Conservation (phyloP, 768 basidiomycete genomes). For the Cystobasidium ongulense region DNA sequence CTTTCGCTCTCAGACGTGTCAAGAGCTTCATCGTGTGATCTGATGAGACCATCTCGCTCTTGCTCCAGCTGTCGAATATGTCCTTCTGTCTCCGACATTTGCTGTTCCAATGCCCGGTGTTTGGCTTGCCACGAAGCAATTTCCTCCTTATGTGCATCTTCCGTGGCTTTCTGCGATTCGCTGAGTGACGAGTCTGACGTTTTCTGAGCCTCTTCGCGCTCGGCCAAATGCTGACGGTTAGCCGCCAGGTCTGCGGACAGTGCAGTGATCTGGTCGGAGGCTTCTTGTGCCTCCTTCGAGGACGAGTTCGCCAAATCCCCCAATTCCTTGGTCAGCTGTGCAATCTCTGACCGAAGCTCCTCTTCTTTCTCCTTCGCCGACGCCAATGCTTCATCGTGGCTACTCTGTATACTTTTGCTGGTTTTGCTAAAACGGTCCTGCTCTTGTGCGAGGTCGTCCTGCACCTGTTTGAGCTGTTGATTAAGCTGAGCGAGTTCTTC, state of each 20-base stretch:
- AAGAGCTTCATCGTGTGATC: neutral
- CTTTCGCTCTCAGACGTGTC: conserved; percentile 22
- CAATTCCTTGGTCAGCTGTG: neutral
- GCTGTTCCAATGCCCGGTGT: neutral
- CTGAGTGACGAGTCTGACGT: neutral
- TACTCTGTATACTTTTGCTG: neutral
- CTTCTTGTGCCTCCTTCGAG: neutral
- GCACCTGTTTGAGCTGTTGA: neutral
- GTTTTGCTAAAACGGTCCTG: neutral
- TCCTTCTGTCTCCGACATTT: neutral
- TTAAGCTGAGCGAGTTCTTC: neutral
- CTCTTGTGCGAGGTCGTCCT: neutral
- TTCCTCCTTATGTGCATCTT: neutral
- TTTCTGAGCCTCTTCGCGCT: neutral
- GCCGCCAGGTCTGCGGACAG: neutral
- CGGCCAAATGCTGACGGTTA: neutral
- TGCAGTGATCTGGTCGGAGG: neutral
- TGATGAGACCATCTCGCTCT: neutral
- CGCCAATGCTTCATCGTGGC: neutral
- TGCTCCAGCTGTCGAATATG: neutral
- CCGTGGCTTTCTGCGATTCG: neutral
- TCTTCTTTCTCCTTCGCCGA: neutral
- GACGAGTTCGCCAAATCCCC: neutral
- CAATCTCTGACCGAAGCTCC: neutral
- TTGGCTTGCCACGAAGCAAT: neutral